phyloP scores from a whole-genome alignment of 2,329 filamentous ascomycete genomes.

The Blumeria hordei region DNA sequence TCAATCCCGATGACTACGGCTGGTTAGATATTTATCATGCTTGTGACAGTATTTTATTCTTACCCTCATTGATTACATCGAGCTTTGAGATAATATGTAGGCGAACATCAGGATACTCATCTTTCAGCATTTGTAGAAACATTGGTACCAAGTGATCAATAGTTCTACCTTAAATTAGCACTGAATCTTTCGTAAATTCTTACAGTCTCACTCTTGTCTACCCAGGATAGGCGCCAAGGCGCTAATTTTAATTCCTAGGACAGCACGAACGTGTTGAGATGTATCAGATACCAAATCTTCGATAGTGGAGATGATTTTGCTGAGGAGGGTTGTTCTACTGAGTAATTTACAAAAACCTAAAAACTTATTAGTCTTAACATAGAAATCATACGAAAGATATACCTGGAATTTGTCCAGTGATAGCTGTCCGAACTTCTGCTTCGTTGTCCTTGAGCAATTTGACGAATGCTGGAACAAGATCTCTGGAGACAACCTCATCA shows the following conservation, averaged over 20 bases:
- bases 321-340: slow-evolving; percentile 66
- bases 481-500: slow-evolving; percentile 80
- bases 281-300: slow-evolving; percentile 90
- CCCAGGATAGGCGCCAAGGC: slow-evolving; percentile 89
- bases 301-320: slow-evolving; percentile 89
- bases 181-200: slow-evolving; percentile 2
- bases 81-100: slow-evolving; percentile 99
- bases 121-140: slow-evolving; percentile 98
- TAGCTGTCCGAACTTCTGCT: slow-evolving; percentile 88
- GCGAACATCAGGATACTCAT: slow-evolving; percentile 93
- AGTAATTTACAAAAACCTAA: slow-evolving; percentile 76
- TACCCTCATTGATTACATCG: slow-evolving; percentile 89
- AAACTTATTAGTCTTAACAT: slow-evolving; percentile 9
- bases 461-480: slow-evolving; percentile 88
- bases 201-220: slow-evolving; percentile 56
- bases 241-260: slow-evolving; percentile 89
- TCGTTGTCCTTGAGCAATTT: slow-evolving; percentile 96
- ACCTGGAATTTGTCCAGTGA: slow-evolving; percentile 88
- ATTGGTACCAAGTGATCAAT: slow-evolving; percentile 92
- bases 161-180: slow-evolving; percentile 31
- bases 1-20: slow-evolving; percentile 81
- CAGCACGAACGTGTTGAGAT: slow-evolving; percentile 89
- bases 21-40: neutral
- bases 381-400: slow-evolving; percentile 9
- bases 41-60: slow-evolving; percentile 7